Evolutionary conservation across 2,329 filamentous ascomycete genomes (phyloP).

Genomic region (Pseudocercospora fuligena): DNA sequence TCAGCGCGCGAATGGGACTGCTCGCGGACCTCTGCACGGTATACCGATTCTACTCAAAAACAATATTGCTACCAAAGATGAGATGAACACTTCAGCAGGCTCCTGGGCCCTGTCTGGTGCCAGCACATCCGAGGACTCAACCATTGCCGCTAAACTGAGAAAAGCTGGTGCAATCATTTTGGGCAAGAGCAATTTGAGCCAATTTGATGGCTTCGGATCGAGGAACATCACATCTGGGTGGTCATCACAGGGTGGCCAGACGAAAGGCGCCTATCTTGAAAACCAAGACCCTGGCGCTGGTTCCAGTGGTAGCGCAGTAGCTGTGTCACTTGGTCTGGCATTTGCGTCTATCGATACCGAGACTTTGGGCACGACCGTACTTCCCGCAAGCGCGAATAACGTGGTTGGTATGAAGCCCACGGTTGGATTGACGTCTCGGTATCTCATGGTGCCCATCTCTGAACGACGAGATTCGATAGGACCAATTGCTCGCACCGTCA

Average conservation of each 20-base stretch:
- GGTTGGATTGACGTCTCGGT: slow-evolving; percentile 65
- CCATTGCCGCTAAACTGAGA: slow-evolving; percentile 64
- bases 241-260: slow-evolving; percentile 68
- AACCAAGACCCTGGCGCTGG: slow-evolving; percentile 66
- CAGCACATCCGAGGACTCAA: slow-evolving; percentile 61
- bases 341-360: slow-evolving; percentile 64
- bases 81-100: slow-evolving; percentile 68
- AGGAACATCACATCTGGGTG: slow-evolving; percentile 65
- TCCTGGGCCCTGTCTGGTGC: slow-evolving; percentile 67
- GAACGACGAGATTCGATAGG: slow-evolving; percentile 62
- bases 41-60: slow-evolving; percentile 70
- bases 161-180: slow-evolving; percentile 67
- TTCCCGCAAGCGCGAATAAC: slow-evolving; percentile 61
- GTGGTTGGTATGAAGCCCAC: slow-evolving; percentile 71
- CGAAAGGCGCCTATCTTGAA: slow-evolving; percentile 64
- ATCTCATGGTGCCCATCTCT: slow-evolving; percentile 68
- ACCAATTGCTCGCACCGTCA: slow-evolving; percentile 63
- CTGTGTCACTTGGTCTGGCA: slow-evolving; percentile 63
- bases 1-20: slow-evolving; percentile 53
- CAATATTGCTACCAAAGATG: slow-evolving; percentile 67
- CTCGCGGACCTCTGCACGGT: slow-evolving; percentile 63
- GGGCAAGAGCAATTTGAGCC: slow-evolving; percentile 67
- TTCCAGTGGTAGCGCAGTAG: slow-evolving; percentile 66
- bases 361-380: slow-evolving; percentile 68
- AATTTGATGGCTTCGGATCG: slow-evolving; percentile 69